These are phyloP conservation scores for Ophiostoma montium DNA, from an alignment of 2,329 filamentous ascomycete genomes.

Conservation along the genomic window DNA sequence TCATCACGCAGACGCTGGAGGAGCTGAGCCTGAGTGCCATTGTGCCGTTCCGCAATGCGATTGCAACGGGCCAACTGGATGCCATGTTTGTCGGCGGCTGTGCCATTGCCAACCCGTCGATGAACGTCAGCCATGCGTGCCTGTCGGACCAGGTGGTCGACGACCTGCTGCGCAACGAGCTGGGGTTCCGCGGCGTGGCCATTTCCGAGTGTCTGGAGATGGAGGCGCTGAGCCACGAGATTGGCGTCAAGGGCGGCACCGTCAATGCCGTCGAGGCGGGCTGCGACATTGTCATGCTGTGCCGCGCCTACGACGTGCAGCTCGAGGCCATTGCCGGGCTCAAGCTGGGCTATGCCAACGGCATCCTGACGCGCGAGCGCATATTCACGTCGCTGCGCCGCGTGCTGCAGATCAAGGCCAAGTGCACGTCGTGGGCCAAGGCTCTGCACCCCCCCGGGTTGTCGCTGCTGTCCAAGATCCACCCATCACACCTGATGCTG, in stretches of 20 bases:
- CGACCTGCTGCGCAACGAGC: constrained; percentile 71
- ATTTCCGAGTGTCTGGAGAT: constrained; percentile 94
- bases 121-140: constrained; percentile 93
- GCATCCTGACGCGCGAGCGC: constrained; percentile 68
- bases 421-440: constrained; percentile 80
- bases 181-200: constrained; percentile 82
- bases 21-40: constrained; percentile 84
- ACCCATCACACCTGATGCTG: constrained; percentile 66
- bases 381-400: constrained; percentile 69
- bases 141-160: constrained; percentile 88
- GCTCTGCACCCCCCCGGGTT: constrained; percentile 79
- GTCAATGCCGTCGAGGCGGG: constrained; percentile 97
- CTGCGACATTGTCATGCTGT: constrained; percentile 81
- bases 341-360: constrained; percentile 79
- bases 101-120: constrained; percentile 76
- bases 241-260: constrained; percentile 91
- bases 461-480: constrained; percentile 61
- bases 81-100: constrained; percentile 94
- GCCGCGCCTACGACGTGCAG: constrained; percentile 75
- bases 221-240: constrained; percentile 89
- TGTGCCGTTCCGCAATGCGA: constrained; percentile 82
- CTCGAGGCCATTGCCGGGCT: constrained; percentile 83
- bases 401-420: constrained; percentile 67
- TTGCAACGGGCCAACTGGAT: constrained; percentile 66
- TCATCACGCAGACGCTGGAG: constrained; percentile 88